These are phyloP conservation scores for Ligustrum vulgare DNA, from an alignment of 257 asterid species.

Conservation along the genomic window DNA sequence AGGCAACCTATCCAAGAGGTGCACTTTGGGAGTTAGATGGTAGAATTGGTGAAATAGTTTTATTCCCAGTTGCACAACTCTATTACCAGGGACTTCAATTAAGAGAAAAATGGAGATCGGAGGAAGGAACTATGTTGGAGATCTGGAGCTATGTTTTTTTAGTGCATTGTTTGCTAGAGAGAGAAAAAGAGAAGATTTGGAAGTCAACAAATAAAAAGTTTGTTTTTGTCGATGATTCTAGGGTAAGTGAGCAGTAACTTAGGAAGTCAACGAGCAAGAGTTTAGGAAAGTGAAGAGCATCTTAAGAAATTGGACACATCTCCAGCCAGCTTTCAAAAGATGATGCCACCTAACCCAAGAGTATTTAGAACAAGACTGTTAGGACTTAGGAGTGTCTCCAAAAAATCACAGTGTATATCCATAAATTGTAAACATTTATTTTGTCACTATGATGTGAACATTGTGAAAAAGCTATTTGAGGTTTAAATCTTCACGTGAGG, in stretches of 20 bases:
- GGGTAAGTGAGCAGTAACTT: neutral
- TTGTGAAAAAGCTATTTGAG: neutral
- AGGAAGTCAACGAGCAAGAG: neutral
- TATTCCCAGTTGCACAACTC: neutral
- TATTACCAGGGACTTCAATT: neutral
- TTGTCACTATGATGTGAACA: neutral
- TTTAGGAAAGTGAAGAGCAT: neutral
- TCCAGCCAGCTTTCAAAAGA: neutral
- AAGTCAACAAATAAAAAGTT: neutral
- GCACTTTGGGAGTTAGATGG: neutral
- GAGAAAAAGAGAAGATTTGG: neutral
- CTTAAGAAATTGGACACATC: neutral
- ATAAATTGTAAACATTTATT: too few species aligned
- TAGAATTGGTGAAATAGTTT: neutral
- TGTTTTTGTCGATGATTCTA: neutral
- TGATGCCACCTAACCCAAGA: neutral
- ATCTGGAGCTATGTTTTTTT: neutral
- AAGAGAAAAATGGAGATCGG: neutral
- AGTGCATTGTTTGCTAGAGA: neutral
- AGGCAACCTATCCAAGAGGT: neutral
- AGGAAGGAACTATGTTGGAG: neutral
- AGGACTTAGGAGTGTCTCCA: neutral
- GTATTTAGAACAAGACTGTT: neutral
- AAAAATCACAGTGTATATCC: neutral
- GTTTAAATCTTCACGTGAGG: neutral